Evolutionary conservation across 1,284 basidiomycete species (phyloP).

Genomic region (Schizopora paradoxa): DNA sequence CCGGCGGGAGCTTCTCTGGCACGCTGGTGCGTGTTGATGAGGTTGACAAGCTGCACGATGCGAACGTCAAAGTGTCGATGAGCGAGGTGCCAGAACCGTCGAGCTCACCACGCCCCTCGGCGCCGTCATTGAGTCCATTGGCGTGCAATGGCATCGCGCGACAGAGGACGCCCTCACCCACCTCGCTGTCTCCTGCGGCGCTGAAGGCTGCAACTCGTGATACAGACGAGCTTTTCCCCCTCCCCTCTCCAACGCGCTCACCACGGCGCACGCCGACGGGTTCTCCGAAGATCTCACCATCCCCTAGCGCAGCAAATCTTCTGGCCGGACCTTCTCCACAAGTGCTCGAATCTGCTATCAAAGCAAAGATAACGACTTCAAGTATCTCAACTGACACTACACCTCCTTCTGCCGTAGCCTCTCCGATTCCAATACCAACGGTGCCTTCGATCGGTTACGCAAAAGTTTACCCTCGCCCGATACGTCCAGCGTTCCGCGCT

Average conservation of each 20-base stretch:
- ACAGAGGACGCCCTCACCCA: neutral
- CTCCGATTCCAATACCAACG: neutral
- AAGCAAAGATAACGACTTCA: conserved; percentile 13
- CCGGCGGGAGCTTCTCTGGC: conserved; percentile 5
- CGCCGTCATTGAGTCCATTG: too few species aligned
- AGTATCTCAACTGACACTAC: neutral
- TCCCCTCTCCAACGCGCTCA: conserved; percentile 20
- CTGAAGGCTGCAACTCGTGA: neutral
- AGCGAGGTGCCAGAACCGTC: too few species aligned
- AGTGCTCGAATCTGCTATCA: conserved; percentile 14
- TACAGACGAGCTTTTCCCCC: conserved; percentile 18
- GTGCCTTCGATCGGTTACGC: neutral
- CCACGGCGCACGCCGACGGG: conserved; percentile 6
- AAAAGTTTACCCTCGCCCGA: neutral
- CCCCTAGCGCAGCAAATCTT: neutral
- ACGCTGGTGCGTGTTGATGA: conserved; percentile 15
- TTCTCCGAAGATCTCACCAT: conserved; percentile 11
- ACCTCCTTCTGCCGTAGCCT: neutral
- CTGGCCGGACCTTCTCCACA: conserved; percentile 8
- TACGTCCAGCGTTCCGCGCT: too few species aligned
- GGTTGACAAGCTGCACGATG: too few species aligned
- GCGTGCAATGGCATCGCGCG: conserved; percentile 3
- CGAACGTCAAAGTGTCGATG: too few species aligned
- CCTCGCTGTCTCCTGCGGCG: neutral
- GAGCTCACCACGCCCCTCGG: too few species aligned